Evolutionary conservation across 768 basidiomycete species (phyloP), one percentile per base, ranked within the genome.

Genomic region (Tulasnella sp.): DNA sequence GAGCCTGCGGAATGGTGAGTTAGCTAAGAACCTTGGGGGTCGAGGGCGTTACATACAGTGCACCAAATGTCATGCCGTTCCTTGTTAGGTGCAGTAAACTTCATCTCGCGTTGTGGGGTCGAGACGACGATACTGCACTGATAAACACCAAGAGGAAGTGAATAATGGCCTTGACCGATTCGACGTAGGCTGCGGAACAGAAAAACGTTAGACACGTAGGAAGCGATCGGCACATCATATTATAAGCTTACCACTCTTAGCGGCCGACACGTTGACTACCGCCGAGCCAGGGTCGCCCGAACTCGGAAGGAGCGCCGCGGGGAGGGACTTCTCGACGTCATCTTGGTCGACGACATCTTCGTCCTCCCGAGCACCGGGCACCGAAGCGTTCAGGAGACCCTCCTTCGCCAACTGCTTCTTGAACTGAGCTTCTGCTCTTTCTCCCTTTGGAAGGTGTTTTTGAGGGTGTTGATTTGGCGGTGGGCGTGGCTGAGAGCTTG

Each of bases 61-160:
- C 95, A 86, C 98, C 98, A 99, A 79, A 98, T 95, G 81, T 99
- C 96, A 82, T 99, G 98, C 75, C 96, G 88, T 81, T 99, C 98
- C 83, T 94, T 93, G 10, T 92, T 96, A 2, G 93, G 92, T 7
- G 96, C 96, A n/a, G 98, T 99, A 82, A 99, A 92, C 86, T 98
- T 97, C 91, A 99, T 98, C 85, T 99, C 98, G 78, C 97, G 88
- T 80, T 95, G 93, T 15, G 95, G 93, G 0, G 96, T 98, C 32
- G 94, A 91, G 77, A 99, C 91, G 61, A 99, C 87, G 35, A 99
- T 92, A 80, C 94, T 97, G 84, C 98, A 94, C 82, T 94, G 93
- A 85, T 93, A 90, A 80, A 99, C 85, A 37, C 96, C 97, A 74
- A 96, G 94, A 11, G 96, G 97, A 89, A 93, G 91, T n/a, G 94